These are phyloP conservation scores for Adenanthera pavonina DNA, from an alignment of 306 rosid genomes.

Conservation along the genomic window DNA sequence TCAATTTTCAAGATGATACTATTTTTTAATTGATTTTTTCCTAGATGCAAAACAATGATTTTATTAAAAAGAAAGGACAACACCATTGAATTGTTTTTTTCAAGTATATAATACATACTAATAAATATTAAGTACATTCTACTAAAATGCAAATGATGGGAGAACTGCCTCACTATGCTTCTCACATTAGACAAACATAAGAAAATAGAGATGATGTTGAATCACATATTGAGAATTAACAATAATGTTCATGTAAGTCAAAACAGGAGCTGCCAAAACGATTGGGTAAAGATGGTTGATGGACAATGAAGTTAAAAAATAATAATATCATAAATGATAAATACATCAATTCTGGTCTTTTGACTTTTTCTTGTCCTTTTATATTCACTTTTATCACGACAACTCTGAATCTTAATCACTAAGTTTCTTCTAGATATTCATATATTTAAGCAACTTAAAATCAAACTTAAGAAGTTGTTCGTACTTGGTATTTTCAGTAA, in stretches of 20 bases:
- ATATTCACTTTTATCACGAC: not conserved
- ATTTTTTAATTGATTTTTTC: not conserved
- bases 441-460: not conserved
- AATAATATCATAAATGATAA: not conserved
- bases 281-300: not conserved
- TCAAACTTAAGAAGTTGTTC: no score
- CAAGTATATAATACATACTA: no score
- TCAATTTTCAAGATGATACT: no score
- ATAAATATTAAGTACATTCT: no score
- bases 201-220: not conserved
- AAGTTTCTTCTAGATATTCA: not conserved
- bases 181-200: not conserved
- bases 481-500: no score
- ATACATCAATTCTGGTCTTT: not conserved
- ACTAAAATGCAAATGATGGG: no score
- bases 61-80: not conserved
- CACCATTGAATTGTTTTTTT: no score
- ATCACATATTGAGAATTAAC: not conserved
- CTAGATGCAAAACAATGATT: not conserved
- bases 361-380: not conserved
- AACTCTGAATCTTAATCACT: not conserved
- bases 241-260: not conserved
- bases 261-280: conserved; percentile 2
- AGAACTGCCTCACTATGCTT: no score
- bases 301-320: not conserved